Percentiles rank a stretch among this genome's conserved stretches.
These are phyloP conservation scores for Ichthyophthirius multifiliis DNA, from an alignment of 169 alveolate genomes.

Conservation along the genomic window DNA sequence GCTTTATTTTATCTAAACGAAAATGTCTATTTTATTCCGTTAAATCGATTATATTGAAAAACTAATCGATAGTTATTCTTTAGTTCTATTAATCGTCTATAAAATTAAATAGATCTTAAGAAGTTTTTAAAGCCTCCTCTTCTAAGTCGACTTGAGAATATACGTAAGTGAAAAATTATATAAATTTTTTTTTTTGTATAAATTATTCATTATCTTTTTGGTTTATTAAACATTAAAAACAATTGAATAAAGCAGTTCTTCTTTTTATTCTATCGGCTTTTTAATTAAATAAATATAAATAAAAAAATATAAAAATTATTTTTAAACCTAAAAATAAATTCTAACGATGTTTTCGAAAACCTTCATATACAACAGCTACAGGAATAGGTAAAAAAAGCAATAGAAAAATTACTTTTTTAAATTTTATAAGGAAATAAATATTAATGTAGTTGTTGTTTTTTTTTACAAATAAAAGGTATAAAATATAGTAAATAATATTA, in stretches of 20 bases:
- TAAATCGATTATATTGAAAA: not conserved
- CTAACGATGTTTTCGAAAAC: constrained; percentile 29
- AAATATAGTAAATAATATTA: constrained; percentile 13
- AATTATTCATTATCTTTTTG: not conserved
- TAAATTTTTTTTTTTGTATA: not conserved
- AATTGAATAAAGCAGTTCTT: not conserved
- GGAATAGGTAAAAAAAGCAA: constrained; percentile 34
- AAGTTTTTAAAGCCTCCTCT: not conserved
- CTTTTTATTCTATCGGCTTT: constrained; percentile 8
- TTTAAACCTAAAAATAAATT: not conserved
- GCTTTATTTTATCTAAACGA: not conserved
- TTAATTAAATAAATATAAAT: not conserved
- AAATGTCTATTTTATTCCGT: not conserved
- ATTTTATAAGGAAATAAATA: too few relatives aligned
- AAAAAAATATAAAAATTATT: not conserved
- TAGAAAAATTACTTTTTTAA: constrained; percentile 22
- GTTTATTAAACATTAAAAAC: not conserved
- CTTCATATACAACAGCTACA: constrained; percentile 40
- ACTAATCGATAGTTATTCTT: not conserved
- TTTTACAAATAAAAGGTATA: constrained; percentile 1
- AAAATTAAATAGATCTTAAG: not conserved
- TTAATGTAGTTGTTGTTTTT: too few relatives aligned
- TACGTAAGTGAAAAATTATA: not conserved
- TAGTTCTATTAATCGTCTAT: not conserved
- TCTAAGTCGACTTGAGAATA: not conserved